These are phyloP conservation scores for Penicillium sp. DNA, from an alignment of 2,329 filamentous ascomycete species.

Conservation along the genomic window DNA sequence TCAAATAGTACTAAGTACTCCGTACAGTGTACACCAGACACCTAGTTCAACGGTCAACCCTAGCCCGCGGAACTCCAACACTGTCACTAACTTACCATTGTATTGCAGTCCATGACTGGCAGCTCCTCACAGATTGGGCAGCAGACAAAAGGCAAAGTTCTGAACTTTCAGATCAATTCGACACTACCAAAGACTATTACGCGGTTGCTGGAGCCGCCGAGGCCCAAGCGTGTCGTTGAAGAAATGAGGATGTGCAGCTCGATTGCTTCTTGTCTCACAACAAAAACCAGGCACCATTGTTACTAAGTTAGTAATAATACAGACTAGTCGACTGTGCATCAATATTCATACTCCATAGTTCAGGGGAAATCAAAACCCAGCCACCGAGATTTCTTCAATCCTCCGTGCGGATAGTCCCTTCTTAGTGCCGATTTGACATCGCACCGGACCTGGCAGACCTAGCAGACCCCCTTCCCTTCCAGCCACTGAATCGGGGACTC, in stretches of 20 bases:
- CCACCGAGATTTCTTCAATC: neutral
- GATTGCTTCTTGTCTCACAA: neutral
- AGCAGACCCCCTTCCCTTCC: neutral
- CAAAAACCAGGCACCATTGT: no score
- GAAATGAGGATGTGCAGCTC: slow-evolving; percentile 10
- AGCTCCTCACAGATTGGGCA: neutral
- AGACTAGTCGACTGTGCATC: no score
- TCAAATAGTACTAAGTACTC: neutral
- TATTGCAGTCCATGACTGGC: neutral
- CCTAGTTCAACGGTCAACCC: neutral
- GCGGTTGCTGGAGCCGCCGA: neutral
- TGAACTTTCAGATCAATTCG: neutral
- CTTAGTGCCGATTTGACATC: slow-evolving; percentile 1
- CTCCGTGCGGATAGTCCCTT: neutral
- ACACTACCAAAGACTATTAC: slow-evolving; percentile 1
- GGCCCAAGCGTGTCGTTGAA: neutral
- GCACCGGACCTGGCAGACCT: neutral
- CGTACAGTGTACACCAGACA: no score
- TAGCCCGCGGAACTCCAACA: neutral
- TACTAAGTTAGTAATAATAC: no score
- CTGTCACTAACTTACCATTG: no score
- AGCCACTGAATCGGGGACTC: neutral
- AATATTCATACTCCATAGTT: neutral
- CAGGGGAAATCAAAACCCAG: neutral
- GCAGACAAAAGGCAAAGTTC: neutral